Evolutionary conservation across 192 early-diverging fungal genomes (phyloP).

Genomic region (Cetraspora pellucida): DNA sequence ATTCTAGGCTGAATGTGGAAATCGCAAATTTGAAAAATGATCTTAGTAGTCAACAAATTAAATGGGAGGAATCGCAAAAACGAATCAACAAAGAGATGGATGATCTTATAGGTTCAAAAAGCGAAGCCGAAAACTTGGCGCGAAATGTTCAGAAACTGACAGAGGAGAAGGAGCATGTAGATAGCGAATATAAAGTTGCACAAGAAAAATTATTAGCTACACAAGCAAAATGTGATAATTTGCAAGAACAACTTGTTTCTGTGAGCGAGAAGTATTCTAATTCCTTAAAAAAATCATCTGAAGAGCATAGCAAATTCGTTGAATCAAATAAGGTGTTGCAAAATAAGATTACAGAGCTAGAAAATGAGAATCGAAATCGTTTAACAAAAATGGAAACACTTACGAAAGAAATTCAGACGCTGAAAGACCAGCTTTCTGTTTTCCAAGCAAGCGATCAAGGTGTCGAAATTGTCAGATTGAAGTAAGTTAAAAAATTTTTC

Average conservation of each 20-base stretch:
- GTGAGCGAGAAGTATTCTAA: not conserved
- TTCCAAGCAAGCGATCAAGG: conserved; percentile 7
- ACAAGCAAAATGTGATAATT: not conserved
- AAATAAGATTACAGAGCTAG: not conserved
- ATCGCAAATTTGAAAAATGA: not conserved
- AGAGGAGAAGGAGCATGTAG: not conserved
- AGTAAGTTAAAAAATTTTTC: not conserved
- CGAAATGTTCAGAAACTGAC: not conserved
- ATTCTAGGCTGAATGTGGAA: not conserved
- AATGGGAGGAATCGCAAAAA: not conserved
- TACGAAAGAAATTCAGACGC: not conserved
- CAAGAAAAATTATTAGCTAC: conserved; percentile 9
- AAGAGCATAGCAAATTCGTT: not conserved
- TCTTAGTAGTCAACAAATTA: not conserved
- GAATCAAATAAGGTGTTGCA: not conserved
- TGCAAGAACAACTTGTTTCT: not conserved
- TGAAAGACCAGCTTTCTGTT: not conserved
- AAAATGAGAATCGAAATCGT: not conserved
- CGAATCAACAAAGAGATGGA: conserved; percentile 10
- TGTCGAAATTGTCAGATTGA: not conserved
- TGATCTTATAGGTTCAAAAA: not conserved
- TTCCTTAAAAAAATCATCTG: not conserved
- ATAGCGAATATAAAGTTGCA: not conserved
- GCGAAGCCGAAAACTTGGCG: not conserved
- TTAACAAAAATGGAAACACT: not conserved